These are phyloP conservation scores for Xerocomus tenax DNA, from an alignment of 1,284 basidiomycete genomes.

Conservation along the genomic window DNA sequence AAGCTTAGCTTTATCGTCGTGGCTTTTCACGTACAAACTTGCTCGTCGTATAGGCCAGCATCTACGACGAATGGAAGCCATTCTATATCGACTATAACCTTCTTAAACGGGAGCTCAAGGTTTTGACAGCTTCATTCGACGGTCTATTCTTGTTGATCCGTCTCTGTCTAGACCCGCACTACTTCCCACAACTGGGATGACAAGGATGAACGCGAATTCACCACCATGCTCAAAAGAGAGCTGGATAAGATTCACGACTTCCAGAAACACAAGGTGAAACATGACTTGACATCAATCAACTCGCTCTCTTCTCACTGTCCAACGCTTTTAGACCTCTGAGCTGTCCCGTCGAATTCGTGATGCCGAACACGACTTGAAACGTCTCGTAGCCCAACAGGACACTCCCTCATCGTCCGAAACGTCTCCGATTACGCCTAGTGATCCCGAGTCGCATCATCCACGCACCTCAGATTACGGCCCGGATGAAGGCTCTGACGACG, in stretches of 20 bases:
- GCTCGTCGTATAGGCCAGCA: slow-evolving; percentile 51
- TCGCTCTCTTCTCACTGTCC: neutral
- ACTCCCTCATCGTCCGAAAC: slow-evolving; percentile 29
- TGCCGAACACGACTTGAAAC: slow-evolving; percentile 73
- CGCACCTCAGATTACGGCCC: slow-evolving; percentile 43
- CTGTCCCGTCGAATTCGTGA: slow-evolving; percentile 71
- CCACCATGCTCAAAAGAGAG: slow-evolving; percentile 71
- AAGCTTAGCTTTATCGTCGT: slow-evolving; percentile 23
- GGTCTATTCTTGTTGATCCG: neutral
- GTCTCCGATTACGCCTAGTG: slow-evolving; percentile 30
- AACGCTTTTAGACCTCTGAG: slow-evolving; percentile 60
- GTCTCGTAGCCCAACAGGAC: slow-evolving; percentile 60
- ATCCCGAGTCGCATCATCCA: slow-evolving; percentile 52
- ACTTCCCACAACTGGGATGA: slow-evolving; percentile 60
- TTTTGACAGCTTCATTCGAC: slow-evolving; percentile 20
- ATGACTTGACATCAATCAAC: neutral
- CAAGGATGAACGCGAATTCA: slow-evolving; percentile 76
- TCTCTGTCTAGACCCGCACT: slow-evolving; percentile 44
- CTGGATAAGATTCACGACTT: slow-evolving; percentile 95
- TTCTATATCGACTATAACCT: slow-evolving; percentile 86
- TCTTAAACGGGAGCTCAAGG: slow-evolving; percentile 87
- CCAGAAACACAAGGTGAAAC: slow-evolving; percentile 75
- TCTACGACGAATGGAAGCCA: slow-evolving; percentile 85
- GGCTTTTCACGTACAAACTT: neutral
- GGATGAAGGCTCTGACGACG: slow-evolving; percentile 69